Evolutionary conservation across 805 yeast genomes (phyloP).

Genomic region (Yarrowia sp.): DNA sequence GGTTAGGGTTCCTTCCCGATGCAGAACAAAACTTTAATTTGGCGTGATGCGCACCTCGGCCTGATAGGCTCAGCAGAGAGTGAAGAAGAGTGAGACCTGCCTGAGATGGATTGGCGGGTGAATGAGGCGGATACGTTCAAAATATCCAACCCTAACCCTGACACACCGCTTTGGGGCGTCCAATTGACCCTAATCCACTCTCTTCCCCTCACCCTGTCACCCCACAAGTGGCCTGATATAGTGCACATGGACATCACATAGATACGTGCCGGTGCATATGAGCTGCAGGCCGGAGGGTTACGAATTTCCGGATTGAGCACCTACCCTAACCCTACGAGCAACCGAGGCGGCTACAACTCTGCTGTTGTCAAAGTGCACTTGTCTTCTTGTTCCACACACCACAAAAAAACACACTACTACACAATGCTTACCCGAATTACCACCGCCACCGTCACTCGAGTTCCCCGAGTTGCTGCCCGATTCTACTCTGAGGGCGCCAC

Average conservation of each 20-base stretch:
- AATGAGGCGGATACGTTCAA: no score
- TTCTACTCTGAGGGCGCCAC: slow-evolving; percentile 64
- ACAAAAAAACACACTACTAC: slow-evolving; percentile 7
- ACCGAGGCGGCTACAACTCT: slow-evolving; percentile 38
- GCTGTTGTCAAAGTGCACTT: neutral
- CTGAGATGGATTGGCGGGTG: neutral
- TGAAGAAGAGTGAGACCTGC: neutral
- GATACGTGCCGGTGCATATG: slow-evolving; percentile 9
- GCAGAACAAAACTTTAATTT: neutral
- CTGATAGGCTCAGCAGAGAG: slow-evolving; percentile 9
- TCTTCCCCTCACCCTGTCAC: neutral
- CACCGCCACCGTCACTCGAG: slow-evolving; percentile 40
- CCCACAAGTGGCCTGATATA: slow-evolving; percentile 17
- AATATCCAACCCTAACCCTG: neutral
- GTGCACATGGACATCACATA: slow-evolving; percentile 13
- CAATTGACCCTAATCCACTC: neutral
- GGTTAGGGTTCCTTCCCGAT: no score
- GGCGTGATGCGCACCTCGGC: slow-evolving; percentile 34
- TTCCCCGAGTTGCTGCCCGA: slow-evolving; percentile 48
- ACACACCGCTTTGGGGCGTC: no score
- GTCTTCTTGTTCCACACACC: slow-evolving; percentile 2
- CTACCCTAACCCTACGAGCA: slow-evolving; percentile 29
- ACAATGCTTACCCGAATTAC: slow-evolving; percentile 41
- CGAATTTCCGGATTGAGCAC: neutral
- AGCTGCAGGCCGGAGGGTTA: slow-evolving; percentile 12